Conservation (phyloP, 2,329 filamentous ascomycete genomes). For the Cucurbitaria berberidis region DNA sequence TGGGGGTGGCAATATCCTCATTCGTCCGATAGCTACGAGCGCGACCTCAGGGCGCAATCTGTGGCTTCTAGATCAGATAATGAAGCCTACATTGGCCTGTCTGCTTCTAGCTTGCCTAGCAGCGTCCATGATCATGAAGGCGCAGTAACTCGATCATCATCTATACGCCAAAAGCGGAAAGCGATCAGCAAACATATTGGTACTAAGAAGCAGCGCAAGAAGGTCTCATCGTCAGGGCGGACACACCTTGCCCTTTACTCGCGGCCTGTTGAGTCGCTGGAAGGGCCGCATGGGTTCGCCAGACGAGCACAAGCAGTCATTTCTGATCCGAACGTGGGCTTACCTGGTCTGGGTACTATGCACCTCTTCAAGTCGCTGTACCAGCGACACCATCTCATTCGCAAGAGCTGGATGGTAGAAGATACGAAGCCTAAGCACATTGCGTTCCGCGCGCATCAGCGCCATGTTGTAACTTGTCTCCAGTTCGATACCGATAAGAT, state of each 20-base stretch:
- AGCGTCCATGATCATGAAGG: conserved; percentile 34
- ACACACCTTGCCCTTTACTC: conserved; percentile 54
- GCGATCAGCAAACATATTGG: conserved; percentile 46
- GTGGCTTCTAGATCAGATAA: conserved; percentile 48
- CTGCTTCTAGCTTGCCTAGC: conserved; percentile 24
- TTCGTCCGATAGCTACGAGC: conserved; percentile 76
- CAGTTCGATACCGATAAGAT: conserved; percentile 99
- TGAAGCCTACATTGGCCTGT: conserved; percentile 38
- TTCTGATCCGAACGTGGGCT: conserved; percentile 78
- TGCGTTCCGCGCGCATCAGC: conserved; percentile 93
- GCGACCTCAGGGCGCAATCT: conserved; percentile 71
- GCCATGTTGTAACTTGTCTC: conserved; percentile 95
- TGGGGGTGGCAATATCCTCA: conserved; percentile 97
- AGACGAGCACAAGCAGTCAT: conserved; percentile 83
- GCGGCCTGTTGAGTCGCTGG: conserved; percentile 61
- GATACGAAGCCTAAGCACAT: conserved; percentile 87
- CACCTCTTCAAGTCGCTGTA: conserved; percentile 98
- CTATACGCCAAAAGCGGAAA: conserved; percentile 49
- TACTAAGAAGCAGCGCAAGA: conserved; percentile 63
- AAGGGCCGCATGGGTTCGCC: conserved; percentile 86
- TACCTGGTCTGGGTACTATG: conserved; percentile 78
- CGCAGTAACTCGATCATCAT: conserved; percentile 37
- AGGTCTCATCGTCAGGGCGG: conserved; percentile 55
- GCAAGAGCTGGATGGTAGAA: conserved; percentile 85
- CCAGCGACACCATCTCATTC: conserved; percentile 88